phyloP scores from a whole-genome alignment of 2,329 filamentous ascomycete genomes.

The Chrysoporthe deuterocubensis region DNA sequence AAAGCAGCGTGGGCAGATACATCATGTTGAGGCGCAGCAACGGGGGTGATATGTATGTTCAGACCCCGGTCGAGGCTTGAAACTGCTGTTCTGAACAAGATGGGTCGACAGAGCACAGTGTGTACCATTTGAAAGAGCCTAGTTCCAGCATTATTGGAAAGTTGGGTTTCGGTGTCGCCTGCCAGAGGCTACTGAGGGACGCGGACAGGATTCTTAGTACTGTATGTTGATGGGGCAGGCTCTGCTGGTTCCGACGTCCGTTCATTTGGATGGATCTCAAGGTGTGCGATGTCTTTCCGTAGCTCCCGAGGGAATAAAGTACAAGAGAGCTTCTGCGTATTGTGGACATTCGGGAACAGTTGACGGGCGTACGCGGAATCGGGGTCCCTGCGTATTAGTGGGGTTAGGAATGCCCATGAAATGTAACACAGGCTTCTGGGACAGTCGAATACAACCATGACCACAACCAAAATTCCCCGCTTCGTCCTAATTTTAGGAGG shows the following conservation, averaged over 20 bases:
- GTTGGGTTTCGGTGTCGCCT: not conserved
- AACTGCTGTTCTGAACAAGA: constrained; percentile 37
- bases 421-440: not conserved
- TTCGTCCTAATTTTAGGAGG: not conserved
- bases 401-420: constrained; percentile 12
- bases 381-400: constrained; percentile 8
- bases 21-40: constrained; percentile 37
- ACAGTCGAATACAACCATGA: not conserved
- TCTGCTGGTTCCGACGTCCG: not conserved
- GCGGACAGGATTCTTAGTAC: not conserved
- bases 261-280: not conserved
- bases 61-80: constrained; percentile 47
- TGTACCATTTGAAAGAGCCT: not conserved
- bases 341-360: not conserved
- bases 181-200: not conserved
- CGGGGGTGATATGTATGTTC: constrained; percentile 46
- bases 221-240: not conserved
- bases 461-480: not conserved
- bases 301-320: not conserved
- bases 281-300: not conserved
- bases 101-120: constrained; percentile 13
- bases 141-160: not conserved
- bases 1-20: constrained; percentile 21
- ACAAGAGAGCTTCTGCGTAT: not conserved
- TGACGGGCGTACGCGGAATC: not conserved